Base-by-base conservation (phyloP, 192 early-diverging fungal species). In the Entomortierella parvispora region DNA sequence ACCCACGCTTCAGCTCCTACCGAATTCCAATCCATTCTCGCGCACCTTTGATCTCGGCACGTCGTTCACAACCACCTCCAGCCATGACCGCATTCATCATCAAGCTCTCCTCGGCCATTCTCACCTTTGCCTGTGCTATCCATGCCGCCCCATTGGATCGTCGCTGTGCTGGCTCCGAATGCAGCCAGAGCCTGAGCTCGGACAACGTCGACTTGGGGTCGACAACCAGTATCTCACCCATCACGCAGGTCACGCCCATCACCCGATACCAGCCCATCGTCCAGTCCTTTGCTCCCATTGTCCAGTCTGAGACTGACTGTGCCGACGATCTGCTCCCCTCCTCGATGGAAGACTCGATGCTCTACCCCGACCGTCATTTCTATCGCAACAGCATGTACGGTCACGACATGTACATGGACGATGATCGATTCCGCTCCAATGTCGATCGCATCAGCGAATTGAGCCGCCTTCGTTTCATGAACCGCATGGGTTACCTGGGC, bases 211-310 rank as follows among this genome's bases (percentile, higher is more conserved):
- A 14, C 29, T 18, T 58, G 17, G 65, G 58, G 2, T 76, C 72
- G 1, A 57, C 54, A 18, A 76, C 65, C 43, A 67, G 50, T 18
- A 26, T 76, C 12, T 26, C 57, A 10, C 72, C 72, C 4, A 58
- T 62, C 29, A 67, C 65, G 18, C 28, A 76, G 0, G 52, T 68
- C n/a, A 57, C 25, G 18, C 71, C 71, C 5, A 26, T 75, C 43
- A 67, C 71, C 14, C 63, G 58, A 4, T 66, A 62, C 45, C 64
- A 67, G 22, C 71, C 71, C 29, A 37, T 68, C 32, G 53, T 68
- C 47, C 50, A 76, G 23, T 26, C 59, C 18, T 62, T 48, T n/a
- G 44, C 72, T 0, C 65, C 64, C 26, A 12, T 68, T 33, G 63
- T 75, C 58, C 37, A 75, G 26, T 56, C 69, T 6, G 71, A 40